Percentiles rank a stretch among this genome's conserved stretches.
These are phyloP conservation scores for Colletotrichum limetticola DNA, from an alignment of 2,329 filamentous ascomycete genomes.

Conservation along the genomic window DNA sequence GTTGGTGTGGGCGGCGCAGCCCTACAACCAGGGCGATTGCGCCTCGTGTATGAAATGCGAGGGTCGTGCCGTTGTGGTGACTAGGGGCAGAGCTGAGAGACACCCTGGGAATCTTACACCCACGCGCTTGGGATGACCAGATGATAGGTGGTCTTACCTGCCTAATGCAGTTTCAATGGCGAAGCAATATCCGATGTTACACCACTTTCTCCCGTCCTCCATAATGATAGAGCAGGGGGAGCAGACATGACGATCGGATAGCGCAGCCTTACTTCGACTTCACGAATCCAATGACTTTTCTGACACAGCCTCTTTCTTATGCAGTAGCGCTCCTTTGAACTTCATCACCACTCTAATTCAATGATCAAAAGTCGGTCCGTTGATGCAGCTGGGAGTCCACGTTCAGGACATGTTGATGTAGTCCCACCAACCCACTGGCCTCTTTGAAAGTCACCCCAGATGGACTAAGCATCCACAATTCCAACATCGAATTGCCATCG, in stretches of 20 bases:
- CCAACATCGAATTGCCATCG: neutral
- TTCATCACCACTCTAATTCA: neutral
- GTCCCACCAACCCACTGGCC: neutral
- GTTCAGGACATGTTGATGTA: neutral
- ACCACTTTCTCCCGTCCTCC: neutral
- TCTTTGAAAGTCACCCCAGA: neutral
- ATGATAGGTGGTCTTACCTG: neutral
- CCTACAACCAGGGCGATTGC: slow-evolving; percentile 2
- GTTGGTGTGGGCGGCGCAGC: slow-evolving; percentile 1
- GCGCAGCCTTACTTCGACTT: neutral
- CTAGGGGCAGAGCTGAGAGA: neutral
- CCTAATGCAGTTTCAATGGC: neutral
- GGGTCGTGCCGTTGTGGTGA: neutral
- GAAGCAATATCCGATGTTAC: neutral
- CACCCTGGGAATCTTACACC: neutral
- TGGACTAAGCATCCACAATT: neutral
- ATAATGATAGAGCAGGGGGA: neutral
- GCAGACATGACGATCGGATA: neutral
- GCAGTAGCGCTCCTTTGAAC: neutral
- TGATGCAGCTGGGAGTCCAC: neutral
- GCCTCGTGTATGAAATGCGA: neutral
- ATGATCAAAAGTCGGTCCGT: neutral
- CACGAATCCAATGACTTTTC: neutral
- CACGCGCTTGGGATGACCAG: neutral
- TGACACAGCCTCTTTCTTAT: neutral